Percentiles rank a stretch among this genome's conserved stretches.
phyloP scores from a whole-genome alignment of 2,329 filamentous ascomycete genomes.

The Alternaria alternata region DNA sequence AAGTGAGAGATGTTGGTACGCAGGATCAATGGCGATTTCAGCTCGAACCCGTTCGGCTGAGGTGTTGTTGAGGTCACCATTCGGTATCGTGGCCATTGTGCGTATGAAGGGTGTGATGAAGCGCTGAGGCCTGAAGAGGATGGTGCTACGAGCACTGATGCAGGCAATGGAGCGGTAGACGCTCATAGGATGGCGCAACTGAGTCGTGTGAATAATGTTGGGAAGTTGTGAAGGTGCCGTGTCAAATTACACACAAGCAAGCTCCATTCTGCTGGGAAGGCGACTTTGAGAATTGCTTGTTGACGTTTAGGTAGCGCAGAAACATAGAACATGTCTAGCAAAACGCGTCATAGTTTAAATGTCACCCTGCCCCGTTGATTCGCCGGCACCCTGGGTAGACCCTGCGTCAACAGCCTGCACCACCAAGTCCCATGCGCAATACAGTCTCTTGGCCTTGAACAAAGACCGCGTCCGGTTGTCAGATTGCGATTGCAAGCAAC shows the following conservation, averaged over 20 bases:
- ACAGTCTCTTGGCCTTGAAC: too few species aligned
- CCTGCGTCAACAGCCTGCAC: background rate
- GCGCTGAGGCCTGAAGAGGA: background rate
- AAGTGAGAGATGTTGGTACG: conserved; percentile 44
- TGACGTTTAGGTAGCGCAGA: background rate
- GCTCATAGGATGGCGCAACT: background rate
- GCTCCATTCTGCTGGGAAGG: background rate
- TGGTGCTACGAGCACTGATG: background rate
- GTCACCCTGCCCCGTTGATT: background rate
- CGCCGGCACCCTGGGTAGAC: background rate
- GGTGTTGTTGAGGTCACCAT: conserved; percentile 40
- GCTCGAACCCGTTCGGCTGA: conserved; percentile 23
- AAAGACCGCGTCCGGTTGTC: too few species aligned
- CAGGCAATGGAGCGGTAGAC: background rate
- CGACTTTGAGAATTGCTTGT: background rate
- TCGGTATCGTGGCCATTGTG: conserved; percentile 8
- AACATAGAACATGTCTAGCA: background rate
- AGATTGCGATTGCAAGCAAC: too few species aligned
- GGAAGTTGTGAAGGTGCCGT: too few species aligned
- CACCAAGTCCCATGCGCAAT: too few species aligned
- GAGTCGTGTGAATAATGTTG: background rate
- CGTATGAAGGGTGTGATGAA: background rate
- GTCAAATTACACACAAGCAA: background rate
- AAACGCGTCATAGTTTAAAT: background rate
- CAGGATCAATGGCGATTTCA: conserved; percentile 22